Evolutionary conservation across 2,329 filamentous ascomycete species (phyloP).

Genomic region (Aspergillus neoniger): DNA sequence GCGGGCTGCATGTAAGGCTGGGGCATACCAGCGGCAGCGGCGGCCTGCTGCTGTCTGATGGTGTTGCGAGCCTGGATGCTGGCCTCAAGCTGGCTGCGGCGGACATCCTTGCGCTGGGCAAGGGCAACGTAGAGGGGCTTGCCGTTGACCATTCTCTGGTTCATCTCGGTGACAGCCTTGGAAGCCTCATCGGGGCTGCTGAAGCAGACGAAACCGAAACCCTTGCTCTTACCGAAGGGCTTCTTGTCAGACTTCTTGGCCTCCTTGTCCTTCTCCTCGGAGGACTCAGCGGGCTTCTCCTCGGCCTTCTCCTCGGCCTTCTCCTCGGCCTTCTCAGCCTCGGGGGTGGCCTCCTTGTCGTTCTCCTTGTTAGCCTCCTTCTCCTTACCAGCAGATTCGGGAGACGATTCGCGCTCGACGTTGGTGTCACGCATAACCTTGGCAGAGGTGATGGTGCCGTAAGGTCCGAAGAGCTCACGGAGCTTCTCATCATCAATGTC

Average conservation of each 20-base stretch:
- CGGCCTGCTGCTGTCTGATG: slow-evolving; percentile 95
- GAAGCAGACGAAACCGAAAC: slow-evolving; percentile 99
- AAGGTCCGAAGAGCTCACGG: slow-evolving; percentile 86
- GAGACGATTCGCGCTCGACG: slow-evolving; percentile 42
- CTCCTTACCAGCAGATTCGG: slow-evolving; percentile 50
- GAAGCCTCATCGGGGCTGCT: slow-evolving; percentile 98
- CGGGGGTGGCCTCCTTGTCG: slow-evolving; percentile 34
- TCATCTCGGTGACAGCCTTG: slow-evolving; percentile 99
- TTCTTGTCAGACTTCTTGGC: slow-evolving; percentile 63
- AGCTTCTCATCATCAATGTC: slow-evolving; percentile 98
- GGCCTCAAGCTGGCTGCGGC: slow-evolving; percentile 98
- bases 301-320: slow-evolving; percentile 53
- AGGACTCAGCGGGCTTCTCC: slow-evolving; percentile 40
- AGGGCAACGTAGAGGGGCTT: slow-evolving; percentile 98
- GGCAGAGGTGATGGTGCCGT: slow-evolving; percentile 93
- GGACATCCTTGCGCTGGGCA: slow-evolving; percentile 98
- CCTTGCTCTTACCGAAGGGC: slow-evolving; percentile 94
- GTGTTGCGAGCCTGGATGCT: slow-evolving; percentile 99
- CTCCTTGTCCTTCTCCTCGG: slow-evolving; percentile 57
- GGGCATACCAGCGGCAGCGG: slow-evolving; percentile 84
- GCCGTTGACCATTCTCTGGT: slow-evolving; percentile 96
- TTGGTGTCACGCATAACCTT: slow-evolving; percentile 95
- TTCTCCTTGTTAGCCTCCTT: slow-evolving; percentile 45
- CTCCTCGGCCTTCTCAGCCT: slow-evolving; percentile 54
- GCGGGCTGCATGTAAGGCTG: slow-evolving; percentile 80